Conservation (phyloP, 192 early-diverging fungal genomes). For the Neocallimastix lanati region DNA sequence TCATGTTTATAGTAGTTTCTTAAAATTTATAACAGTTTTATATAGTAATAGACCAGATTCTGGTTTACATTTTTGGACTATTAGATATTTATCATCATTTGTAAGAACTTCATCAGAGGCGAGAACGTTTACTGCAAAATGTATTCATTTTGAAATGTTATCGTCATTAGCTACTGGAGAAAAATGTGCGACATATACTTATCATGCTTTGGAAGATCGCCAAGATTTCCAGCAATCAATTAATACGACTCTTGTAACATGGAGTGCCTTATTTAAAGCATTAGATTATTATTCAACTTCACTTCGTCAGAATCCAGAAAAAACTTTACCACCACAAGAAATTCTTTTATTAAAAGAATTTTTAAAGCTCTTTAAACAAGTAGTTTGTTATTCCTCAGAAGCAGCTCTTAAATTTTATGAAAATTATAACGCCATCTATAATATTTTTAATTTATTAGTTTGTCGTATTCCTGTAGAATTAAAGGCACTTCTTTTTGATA, state of each 20-base stretch:
- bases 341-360: constrained; percentile 51
- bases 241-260: constrained; percentile 22
- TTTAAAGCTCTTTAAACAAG: constrained; percentile 52
- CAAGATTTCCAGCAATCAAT: constrained; percentile 5
- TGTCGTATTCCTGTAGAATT: constrained; percentile 55
- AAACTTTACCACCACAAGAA: constrained; percentile 55
- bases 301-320: constrained; percentile 18
- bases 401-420: constrained; percentile 55
- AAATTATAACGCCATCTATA: constrained; percentile 40
- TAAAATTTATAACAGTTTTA: constrained; percentile 49
- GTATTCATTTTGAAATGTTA: constrained; percentile 65
- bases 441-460: constrained; percentile 60
- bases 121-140: constrained; percentile 6
- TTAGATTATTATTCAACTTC: constrained; percentile 43
- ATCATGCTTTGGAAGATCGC: constrained; percentile 21
- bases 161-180: constrained; percentile 61
- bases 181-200: constrained; percentile 37
- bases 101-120: constrained; percentile 23
- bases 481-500: constrained; percentile 64
- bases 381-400: constrained; percentile 54
- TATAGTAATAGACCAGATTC: constrained; percentile 59
- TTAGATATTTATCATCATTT: constrained; percentile 22
- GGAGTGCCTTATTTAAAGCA: constrained; percentile 57
- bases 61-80: constrained; percentile 51
- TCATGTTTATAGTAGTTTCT: constrained; percentile 49